Evolutionary conservation across 2,329 filamentous ascomycete species (phyloP).

Genomic region (Fusarium chuoi): DNA sequence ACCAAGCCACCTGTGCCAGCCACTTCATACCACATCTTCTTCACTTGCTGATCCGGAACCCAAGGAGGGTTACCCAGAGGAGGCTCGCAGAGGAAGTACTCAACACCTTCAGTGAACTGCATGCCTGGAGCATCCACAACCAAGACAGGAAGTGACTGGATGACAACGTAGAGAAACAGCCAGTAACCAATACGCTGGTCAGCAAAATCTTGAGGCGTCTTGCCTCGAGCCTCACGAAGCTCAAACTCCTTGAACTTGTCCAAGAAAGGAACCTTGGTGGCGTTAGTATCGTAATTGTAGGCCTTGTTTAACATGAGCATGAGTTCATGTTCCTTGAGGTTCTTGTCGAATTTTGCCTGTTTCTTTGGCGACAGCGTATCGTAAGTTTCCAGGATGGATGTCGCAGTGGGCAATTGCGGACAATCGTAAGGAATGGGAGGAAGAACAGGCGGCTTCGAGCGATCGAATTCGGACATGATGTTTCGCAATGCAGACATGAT

Average conservation of each 20-base stretch:
- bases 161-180: conserved; percentile 82
- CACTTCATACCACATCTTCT: conserved; percentile 79
- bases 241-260: conserved; percentile 78
- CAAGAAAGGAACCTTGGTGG: conserved; percentile 69
- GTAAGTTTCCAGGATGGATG: conserved; percentile 72
- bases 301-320: conserved; percentile 80
- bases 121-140: conserved; percentile 80
- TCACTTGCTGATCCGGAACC: conserved; percentile 72
- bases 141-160: conserved; percentile 81
- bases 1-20: conserved; percentile 70
- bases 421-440: conserved; percentile 92
- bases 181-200: conserved; percentile 81
- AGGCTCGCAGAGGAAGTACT: conserved; percentile 84
- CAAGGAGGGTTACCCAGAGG: conserved; percentile 79
- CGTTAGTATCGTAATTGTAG: conserved; percentile 80
- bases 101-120: conserved; percentile 75
- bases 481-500: conserved; percentile 77
- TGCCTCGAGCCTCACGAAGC: conserved; percentile 71
- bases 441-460: conserved; percentile 86
- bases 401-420: conserved; percentile 78
- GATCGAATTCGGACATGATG: conserved; percentile 88
- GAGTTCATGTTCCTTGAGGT: conserved; percentile 82
- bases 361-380: conserved; percentile 75
- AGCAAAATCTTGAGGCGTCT: conserved; percentile 71
- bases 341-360: conserved; percentile 76